phyloP scores from a whole-genome alignment of 768 basidiomycete genomes.

The Termitomyces sp. region DNA sequence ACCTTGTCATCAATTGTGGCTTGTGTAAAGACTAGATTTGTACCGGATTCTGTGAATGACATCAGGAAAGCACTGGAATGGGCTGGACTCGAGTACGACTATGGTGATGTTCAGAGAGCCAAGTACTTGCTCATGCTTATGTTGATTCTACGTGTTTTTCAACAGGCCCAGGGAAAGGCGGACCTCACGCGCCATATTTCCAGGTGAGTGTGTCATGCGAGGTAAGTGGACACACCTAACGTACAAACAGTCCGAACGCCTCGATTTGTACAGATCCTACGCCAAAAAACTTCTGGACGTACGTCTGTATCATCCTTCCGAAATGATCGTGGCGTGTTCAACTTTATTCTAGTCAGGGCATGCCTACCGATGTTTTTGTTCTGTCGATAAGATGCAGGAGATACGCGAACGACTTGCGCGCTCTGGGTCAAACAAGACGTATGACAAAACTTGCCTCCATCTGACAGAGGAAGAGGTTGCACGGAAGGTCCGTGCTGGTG shows the following conservation, averaged over 20 bases:
- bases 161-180: constrained; percentile 72
- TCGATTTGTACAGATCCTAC: constrained; percentile 78
- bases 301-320: constrained; percentile 11
- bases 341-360: constrained; percentile 57
- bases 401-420: constrained; percentile 69
- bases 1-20: not conserved
- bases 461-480: constrained; percentile 83
- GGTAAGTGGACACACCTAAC: not conserved
- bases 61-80: constrained; percentile 75
- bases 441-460: constrained; percentile 86
- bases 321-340: not conserved
- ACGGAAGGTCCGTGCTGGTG: constrained; percentile 65
- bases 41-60: constrained; percentile 80
- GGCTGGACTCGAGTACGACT: constrained; percentile 90
- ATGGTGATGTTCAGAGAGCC: constrained; percentile 47
- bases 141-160: not conserved
- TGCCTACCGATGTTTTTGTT: constrained; percentile 96
- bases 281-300: constrained; percentile 75
- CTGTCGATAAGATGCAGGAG: constrained; percentile 58
- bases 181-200: constrained; percentile 79
- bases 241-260: constrained; percentile 68
- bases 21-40: constrained; percentile 65
- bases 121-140: not conserved
- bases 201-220: constrained; percentile 45
- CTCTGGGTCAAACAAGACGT: constrained; percentile 70